phyloP scores from a whole-genome alignment of 148 eudicot genomes.

The Amaranthus palmeri region DNA sequence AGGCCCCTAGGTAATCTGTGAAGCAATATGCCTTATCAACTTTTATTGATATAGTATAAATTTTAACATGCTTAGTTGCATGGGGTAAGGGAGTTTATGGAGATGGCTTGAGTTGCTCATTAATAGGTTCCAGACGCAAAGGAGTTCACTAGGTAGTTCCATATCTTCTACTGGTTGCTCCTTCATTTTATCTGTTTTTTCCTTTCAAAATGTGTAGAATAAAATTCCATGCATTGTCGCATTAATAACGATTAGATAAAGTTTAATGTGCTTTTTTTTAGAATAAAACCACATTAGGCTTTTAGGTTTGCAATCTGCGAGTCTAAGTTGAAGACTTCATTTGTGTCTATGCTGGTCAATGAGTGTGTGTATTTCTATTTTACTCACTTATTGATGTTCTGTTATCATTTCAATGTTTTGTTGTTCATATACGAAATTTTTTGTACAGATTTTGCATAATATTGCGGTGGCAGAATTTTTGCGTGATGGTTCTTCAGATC shows the following conservation, averaged over 20 bases:
- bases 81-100: no score
- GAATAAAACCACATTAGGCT: background rate
- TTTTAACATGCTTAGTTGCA: no score
- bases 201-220: background rate
- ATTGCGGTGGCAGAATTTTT: slow-evolving; percentile 59
- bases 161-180: background rate
- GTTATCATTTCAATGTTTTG: background rate
- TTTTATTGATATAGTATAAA: no score
- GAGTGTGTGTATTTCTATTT: background rate
- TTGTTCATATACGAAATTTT: slow-evolving; percentile 8
- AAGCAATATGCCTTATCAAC: no score
- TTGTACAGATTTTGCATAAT: slow-evolving; percentile 68
- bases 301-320: background rate
- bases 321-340: background rate
- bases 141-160: no score
- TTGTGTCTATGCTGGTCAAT: background rate
- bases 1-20: no score
- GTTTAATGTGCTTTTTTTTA: background rate
- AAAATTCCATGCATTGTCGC: background rate
- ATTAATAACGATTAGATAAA: background rate
- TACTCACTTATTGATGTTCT: slow-evolving; percentile 1
- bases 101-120: no score
- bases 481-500: slow-evolving; percentile 71
- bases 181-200: background rate
- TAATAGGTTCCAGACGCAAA: no score